phyloP scores from a whole-genome alignment of 345 rosid genomes.

The Salix dunnii region DNA sequence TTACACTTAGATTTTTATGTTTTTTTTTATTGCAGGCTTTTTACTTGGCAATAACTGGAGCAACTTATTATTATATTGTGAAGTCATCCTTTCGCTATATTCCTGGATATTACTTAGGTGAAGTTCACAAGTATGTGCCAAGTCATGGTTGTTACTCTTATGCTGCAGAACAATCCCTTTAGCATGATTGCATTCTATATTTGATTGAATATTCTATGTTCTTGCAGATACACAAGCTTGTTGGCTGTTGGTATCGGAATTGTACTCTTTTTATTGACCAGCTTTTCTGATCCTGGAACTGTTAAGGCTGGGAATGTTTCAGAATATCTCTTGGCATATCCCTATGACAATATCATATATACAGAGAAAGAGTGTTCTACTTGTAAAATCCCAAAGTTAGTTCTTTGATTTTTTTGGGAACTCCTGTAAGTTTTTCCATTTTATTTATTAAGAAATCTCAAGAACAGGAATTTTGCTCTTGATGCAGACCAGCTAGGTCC shows the following conservation, averaged over 20 bases:
- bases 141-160: slow-evolving; percentile 5
- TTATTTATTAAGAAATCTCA: background rate
- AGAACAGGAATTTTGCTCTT: background rate
- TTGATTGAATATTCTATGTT: slow-evolving; percentile 8
- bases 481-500: slow-evolving; percentile 91
- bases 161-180: slow-evolving; percentile 7
- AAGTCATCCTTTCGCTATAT: slow-evolving; percentile 65
- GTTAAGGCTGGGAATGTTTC: slow-evolving; percentile 65
- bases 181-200: background rate
- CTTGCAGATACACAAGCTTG: slow-evolving; percentile 67
- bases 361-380: slow-evolving; percentile 76
- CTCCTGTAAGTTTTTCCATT: background rate
- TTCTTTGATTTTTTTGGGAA: slow-evolving; percentile 9
- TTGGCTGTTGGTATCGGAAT: slow-evolving; percentile 69
- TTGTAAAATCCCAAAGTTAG: slow-evolving; percentile 81
- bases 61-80: slow-evolving; percentile 53
- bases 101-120: slow-evolving; percentile 85
- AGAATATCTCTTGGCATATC: slow-evolving; percentile 64
- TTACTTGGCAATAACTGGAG: slow-evolving; percentile 71
- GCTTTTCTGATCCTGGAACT: slow-evolving; percentile 93
- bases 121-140: slow-evolving; percentile 56
- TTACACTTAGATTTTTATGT: background rate
- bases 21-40: slow-evolving; percentile 46
- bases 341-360: slow-evolving; percentile 72
- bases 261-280: slow-evolving; percentile 63